These are phyloP conservation scores for Musa itinerans DNA, from an alignment of 176 grass and related monocot species.

Conservation along the genomic window DNA sequence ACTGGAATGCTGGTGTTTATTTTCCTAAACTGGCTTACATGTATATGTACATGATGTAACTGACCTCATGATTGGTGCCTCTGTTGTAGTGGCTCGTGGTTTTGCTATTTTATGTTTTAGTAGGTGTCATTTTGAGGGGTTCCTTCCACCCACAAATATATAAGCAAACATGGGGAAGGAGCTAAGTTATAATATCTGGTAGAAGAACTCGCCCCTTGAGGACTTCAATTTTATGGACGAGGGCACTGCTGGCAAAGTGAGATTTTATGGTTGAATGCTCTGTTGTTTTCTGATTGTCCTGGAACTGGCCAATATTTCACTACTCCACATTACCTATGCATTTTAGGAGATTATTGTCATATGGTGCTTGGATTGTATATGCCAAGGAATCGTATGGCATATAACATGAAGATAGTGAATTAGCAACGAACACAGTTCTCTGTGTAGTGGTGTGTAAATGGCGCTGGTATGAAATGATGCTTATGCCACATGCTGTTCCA, in stretches of 20 bases:
- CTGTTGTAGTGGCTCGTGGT: too few species aligned
- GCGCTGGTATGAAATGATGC: not conserved
- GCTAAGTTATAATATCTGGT: too few species aligned
- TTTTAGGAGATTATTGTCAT: not conserved
- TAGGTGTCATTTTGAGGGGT: too few species aligned
- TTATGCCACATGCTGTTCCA: not conserved
- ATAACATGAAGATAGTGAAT: not conserved
- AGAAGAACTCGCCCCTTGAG: too few species aligned
- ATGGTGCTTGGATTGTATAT: not conserved
- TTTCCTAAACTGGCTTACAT: not conserved
- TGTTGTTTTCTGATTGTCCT: not conserved
- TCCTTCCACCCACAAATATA: too few species aligned
- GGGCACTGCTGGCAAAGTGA: not conserved
- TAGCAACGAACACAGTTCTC: not conserved
- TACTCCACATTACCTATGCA: not conserved
- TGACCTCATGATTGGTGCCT: too few species aligned
- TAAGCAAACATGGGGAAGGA: too few species aligned
- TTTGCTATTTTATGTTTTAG: too few species aligned
- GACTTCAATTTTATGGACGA: not conserved
- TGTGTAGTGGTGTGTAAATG: not conserved
- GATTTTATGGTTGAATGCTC: not conserved
- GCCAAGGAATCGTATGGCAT: not conserved
- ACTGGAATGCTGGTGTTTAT: not conserved
- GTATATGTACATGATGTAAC: not conserved
- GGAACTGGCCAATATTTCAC: not conserved